phyloP scores from a whole-genome alignment of 2,329 filamentous ascomycete species.

The Colletotrichum lentis region DNA sequence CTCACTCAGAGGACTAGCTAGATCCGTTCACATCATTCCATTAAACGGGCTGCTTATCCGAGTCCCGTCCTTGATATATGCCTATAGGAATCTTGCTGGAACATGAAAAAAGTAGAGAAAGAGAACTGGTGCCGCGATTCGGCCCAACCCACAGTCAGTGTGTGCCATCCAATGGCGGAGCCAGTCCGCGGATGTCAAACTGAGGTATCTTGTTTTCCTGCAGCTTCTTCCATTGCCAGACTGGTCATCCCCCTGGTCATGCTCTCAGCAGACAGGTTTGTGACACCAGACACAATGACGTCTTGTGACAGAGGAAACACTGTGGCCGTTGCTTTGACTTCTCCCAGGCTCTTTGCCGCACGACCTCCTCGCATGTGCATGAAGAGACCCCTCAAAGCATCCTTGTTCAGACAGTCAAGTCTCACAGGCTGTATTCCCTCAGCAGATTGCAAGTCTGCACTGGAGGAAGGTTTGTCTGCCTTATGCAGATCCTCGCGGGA shows the following conservation, averaged over 20 bases:
- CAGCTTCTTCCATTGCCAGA: slow-evolving; percentile 2
- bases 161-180: slow-evolving; percentile 30
- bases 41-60: slow-evolving; percentile 17
- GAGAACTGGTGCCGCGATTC: slow-evolving; percentile 18
- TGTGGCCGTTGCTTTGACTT: neutral
- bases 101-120: slow-evolving; percentile 26
- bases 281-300: neutral
- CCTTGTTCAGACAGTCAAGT: neutral
- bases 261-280: neutral
- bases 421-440: neutral
- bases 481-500: neutral
- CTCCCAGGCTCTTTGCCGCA: neutral
- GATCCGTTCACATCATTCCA: slow-evolving; percentile 9
- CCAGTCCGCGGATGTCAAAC: slow-evolving; percentile 32
- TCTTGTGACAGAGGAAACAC: neutral
- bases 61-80: slow-evolving; percentile 26
- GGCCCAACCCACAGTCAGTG: slow-evolving; percentile 1
- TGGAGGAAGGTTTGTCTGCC: neutral
- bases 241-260: neutral
- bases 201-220: slow-evolving; percentile 34
- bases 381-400: neutral
- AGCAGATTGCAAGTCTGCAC: neutral
- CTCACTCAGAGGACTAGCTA: neutral
- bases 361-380: slow-evolving; percentile 26
- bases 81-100: slow-evolving; percentile 24